phyloP scores from a whole-genome alignment of 2,329 filamentous ascomycete genomes.

The Xylariaceae sp. region DNA sequence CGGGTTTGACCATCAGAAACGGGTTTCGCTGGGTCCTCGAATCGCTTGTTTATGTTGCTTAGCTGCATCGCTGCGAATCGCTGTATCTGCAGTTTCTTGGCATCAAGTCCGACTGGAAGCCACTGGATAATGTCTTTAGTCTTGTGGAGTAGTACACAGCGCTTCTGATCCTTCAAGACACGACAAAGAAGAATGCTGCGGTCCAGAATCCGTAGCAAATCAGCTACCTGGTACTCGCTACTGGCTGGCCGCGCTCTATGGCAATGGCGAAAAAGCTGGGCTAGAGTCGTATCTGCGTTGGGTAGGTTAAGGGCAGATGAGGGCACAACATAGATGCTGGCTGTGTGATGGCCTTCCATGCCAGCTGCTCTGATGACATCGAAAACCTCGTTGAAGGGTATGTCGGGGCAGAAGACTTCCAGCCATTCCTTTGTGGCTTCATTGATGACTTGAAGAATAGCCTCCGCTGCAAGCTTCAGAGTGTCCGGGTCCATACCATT shows the following conservation, averaged over 20 bases:
- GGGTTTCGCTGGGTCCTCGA: background rate
- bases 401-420: constrained; percentile 13
- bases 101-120: constrained; percentile 12
- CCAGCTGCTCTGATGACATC: constrained; percentile 2
- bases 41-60: background rate
- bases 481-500: constrained; percentile 6
- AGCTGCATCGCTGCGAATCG: constrained; percentile 2
- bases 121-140: constrained; percentile 10
- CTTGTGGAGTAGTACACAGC: constrained; percentile 7
- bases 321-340: constrained; percentile 4
- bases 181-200: constrained; percentile 12
- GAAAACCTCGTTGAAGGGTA: constrained; percentile 9
- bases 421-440: constrained; percentile 18
- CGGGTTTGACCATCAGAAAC: background rate
- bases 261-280: constrained; percentile 11
- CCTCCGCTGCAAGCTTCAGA: constrained; percentile 3
- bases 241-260: background rate
- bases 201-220: constrained; percentile 13
- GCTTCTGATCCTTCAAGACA: constrained; percentile 14
- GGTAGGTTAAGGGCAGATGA: constrained; percentile 7
- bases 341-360: background rate
- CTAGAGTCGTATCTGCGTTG: constrained; percentile 2
- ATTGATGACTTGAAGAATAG: constrained; percentile 10
- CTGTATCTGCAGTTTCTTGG: constrained; percentile 8
- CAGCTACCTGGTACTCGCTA: background rate